Conservation (phyloP, 495 filamentous ascomycete genomes). For the Talaromyces thailandensis region DNA sequence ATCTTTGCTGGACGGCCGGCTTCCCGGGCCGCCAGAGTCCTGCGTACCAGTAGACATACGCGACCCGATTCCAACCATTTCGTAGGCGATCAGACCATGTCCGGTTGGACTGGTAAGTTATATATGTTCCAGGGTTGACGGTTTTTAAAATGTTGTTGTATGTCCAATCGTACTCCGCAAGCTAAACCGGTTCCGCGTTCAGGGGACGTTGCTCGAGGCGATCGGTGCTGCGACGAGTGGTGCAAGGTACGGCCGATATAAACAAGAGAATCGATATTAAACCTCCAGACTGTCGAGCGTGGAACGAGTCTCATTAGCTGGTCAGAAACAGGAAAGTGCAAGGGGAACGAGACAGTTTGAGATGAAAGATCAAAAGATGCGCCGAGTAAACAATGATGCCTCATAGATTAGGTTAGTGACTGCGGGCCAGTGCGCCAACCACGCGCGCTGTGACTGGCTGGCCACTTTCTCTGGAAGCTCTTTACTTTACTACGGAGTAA, state of each 20-base stretch:
- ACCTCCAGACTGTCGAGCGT: background rate
- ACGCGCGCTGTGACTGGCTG: background rate
- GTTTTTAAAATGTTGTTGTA: background rate
- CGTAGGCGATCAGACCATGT: constrained; percentile 26
- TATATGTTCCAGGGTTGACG: background rate
- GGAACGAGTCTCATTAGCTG: background rate
- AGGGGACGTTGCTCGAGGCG: constrained; percentile 1
- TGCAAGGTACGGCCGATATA: background rate
- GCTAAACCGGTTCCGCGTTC: constrained; percentile 1
- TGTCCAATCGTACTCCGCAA: background rate
- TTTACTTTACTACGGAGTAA: background rate
- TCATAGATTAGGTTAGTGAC: background rate
- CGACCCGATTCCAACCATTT: constrained; percentile 30
- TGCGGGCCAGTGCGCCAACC: background rate
- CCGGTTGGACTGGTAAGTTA: constrained; percentile 8
- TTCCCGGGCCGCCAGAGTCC: constrained; percentile 28
- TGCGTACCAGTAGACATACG: constrained; percentile 35
- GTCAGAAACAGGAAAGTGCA: background rate
- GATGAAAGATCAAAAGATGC: background rate
- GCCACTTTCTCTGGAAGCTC: background rate
- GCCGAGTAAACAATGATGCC: background rate
- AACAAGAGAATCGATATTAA: background rate
- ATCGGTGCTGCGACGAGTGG: background rate
- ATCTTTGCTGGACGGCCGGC: constrained; percentile 56
- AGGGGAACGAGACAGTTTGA: background rate